Evolutionary conservation across 495 filamentous ascomycete genomes (phyloP), one percentile per base, ranked within the genome.

Genomic region (Astrothelium macrocarpum): DNA sequence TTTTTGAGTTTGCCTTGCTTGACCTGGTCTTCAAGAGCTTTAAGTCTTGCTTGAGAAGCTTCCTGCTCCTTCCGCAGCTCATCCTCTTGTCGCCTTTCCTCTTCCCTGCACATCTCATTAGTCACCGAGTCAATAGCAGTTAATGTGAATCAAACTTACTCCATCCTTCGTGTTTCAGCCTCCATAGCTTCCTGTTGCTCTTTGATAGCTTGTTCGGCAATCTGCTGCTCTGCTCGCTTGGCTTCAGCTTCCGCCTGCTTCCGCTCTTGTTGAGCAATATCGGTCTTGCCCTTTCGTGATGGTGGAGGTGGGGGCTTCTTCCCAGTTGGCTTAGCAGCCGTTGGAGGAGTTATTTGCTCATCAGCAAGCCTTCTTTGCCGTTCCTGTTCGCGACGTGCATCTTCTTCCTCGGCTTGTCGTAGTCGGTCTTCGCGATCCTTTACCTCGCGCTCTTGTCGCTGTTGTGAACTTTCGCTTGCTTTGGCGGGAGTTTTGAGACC

Each of bases 1-100:
- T 94, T 96, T 81, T 92, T 95, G n/a, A 97, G 77, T 76, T 97
- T 97, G 62, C 93, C 92, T 73, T 91, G 89, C 66, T 87, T 87
- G 53, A 97, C 91, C 72, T 95, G 91, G 71, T 97, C 90, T 71
- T 99, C 91, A 31, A 99, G 81, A 28, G 91, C 93, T 68, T 84
- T 87, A 25, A 96, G 82, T 53, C 90, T 87, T 49, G 88, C 90
- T 69, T 88, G 85, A 56, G 91, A 85, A 53, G 87, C 92, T 65
- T 91, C 85, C 58, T 87, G 87, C 74, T 96, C 91, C 65, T 78
- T 84, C 31, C 79, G 83, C 34, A 96, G 81, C 61, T 93, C 93
- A 16, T 86, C 83, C 71, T 96, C 90, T 69, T 91, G 88, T 18
- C 80, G 75, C 62, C 77, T 79, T 34, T 90, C 88, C 72, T 91